A percentile compares a stretch with the other conserved stretches of the same genome.
Evolutionary conservation across 495 filamentous ascomycete species (phyloP).

Genomic region (Achaetomiella virescens): DNA sequence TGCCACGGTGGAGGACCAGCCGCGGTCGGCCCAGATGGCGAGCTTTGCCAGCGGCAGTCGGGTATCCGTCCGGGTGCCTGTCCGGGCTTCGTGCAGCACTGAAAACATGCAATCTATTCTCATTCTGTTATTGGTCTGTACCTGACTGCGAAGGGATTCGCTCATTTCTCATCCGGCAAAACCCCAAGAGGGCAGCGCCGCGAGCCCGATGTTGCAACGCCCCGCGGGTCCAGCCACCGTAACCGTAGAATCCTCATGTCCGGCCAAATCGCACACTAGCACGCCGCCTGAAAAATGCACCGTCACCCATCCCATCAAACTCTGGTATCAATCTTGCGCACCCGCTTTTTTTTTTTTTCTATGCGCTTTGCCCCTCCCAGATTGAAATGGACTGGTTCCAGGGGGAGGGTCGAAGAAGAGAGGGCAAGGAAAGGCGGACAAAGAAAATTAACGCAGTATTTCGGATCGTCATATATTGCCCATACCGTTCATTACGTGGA

Average conservation of each 20-base stretch:
- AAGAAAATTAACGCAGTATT: background rate
- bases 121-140: background rate
- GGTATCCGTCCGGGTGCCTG: background rate
- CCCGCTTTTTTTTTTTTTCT: slow-evolving; percentile 3
- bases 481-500: background rate
- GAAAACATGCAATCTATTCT: background rate
- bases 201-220: slow-evolving; percentile 15
- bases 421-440: background rate
- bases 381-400: background rate
- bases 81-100: background rate
- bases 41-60: background rate
- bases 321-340: slow-evolving; percentile 16
- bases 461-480: background rate
- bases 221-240: slow-evolving; percentile 9
- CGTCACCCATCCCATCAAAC: background rate
- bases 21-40: background rate
- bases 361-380: background rate
- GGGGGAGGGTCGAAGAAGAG: background rate
- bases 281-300: slow-evolving; percentile 12
- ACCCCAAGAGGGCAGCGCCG: no score
- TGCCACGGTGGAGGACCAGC: background rate
- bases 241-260: slow-evolving; percentile 15
- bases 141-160: slow-evolving; percentile 1
- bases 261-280: slow-evolving; percentile 16
- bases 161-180: background rate